Evolutionary conservation across 2,329 filamentous ascomycete species (phyloP).

Genomic region (Calonectria crousiana): DNA sequence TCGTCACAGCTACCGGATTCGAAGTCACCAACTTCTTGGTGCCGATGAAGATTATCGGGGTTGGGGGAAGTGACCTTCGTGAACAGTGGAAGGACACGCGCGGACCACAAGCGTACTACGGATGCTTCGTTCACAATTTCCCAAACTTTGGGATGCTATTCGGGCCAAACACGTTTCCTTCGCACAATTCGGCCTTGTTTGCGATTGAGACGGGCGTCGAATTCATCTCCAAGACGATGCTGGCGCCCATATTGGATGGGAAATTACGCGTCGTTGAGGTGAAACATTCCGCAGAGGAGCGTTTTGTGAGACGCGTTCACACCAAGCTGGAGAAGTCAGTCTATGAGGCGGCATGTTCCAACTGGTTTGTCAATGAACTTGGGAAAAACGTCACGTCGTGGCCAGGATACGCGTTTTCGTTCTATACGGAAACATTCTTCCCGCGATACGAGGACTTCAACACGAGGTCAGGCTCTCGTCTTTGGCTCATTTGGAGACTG

Average conservation of each 20-base stretch:
- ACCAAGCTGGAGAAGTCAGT: not conserved
- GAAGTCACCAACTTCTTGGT: constrained; percentile 40
- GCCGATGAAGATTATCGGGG: constrained; percentile 43
- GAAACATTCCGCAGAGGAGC: constrained; percentile 14
- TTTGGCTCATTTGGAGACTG: not conserved
- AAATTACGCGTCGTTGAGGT: constrained; percentile 5
- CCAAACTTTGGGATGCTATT: constrained; percentile 42
- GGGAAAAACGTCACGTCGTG: constrained; percentile 17
- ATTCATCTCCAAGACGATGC: constrained; percentile 11
- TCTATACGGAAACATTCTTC: constrained; percentile 9
- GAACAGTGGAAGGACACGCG: constrained; percentile 42
- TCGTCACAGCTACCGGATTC: constrained; percentile 39
- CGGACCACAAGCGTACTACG: constrained; percentile 46
- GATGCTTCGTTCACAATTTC: constrained; percentile 45
- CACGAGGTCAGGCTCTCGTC: not conserved
- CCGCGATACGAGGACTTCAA: not conserved
- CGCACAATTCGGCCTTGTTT: constrained; percentile 19
- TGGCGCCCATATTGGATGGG: not conserved
- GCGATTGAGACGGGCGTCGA: constrained; percentile 7
- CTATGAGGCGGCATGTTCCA: constrained; percentile 15
- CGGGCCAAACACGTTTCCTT: constrained; percentile 16
- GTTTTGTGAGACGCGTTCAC: not conserved
- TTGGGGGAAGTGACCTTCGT: constrained; percentile 34
- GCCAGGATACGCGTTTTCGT: constrained; percentile 12
- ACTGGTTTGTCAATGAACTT: constrained; percentile 11